A percentile compares a stretch with the other conserved stretches of the same genome.
phyloP scores from a whole-genome alignment of 345 rosid species.

The Pugionium cornutum region DNA sequence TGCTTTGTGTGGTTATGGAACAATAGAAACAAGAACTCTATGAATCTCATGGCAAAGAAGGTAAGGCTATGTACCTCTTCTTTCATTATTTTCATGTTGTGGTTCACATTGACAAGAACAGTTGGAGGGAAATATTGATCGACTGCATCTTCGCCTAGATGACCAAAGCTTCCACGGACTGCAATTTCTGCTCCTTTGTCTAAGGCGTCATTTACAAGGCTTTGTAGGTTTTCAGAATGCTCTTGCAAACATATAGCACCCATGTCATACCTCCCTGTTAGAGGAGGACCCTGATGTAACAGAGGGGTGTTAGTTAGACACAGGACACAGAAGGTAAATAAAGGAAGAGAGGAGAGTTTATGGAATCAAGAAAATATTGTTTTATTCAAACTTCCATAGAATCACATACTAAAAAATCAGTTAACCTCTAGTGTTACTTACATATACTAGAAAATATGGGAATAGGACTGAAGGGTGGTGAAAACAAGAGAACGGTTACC shows the following conservation, averaged over 20 bases:
- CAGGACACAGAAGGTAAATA: neutral
- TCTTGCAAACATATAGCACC: conserved; percentile 96
- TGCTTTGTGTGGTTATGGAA: conserved; percentile 12
- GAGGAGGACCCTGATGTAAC: conserved; percentile 84
- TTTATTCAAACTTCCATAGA: conserved; percentile 1
- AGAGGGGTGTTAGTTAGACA: neutral
- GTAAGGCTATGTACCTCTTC: conserved; percentile 69
- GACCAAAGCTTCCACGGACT: conserved; percentile 95
- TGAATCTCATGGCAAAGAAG: neutral
- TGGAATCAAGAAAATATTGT: conserved; percentile 5
- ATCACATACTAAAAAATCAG: neutral
- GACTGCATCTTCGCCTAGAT: conserved; percentile 84
- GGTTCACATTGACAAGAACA: conserved; percentile 76
- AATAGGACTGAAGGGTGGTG: neutral
- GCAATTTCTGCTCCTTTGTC: conserved; percentile 89
- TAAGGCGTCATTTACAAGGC: conserved; percentile 79
- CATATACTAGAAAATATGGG: neutral
- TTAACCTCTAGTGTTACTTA: neutral
- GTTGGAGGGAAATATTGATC: conserved; percentile 98
- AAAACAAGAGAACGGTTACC: conserved; percentile 13
- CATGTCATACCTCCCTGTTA: conserved; percentile 89
- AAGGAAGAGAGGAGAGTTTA: conserved; percentile 10
- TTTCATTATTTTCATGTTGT: conserved; percentile 89
- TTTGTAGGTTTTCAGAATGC: conserved; percentile 88
- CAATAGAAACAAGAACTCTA: neutral